Percentiles rank a stretch among this genome's conserved stretches.
phyloP scores from a whole-genome alignment of 805 yeast genomes.

The Suhomyces vadensis region DNA sequence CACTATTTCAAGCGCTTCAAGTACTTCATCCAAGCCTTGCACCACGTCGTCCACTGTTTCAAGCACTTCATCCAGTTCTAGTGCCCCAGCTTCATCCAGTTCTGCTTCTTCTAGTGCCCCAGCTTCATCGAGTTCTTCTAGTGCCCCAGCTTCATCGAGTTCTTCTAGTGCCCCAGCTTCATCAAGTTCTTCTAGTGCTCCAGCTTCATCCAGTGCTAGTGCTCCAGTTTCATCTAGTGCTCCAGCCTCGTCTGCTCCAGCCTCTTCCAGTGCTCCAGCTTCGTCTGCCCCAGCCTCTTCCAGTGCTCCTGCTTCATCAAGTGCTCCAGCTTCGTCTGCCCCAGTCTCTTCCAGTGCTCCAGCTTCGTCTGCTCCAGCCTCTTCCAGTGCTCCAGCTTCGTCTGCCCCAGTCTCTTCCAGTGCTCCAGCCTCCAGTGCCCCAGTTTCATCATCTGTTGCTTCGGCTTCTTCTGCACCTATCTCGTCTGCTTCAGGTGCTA shows the following conservation, averaged over 20 bases:
- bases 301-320: constrained; percentile 1
- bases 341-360: constrained; percentile 4
- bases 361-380: constrained; percentile 1
- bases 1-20: not conserved
- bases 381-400: constrained; percentile 5
- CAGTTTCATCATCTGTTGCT: not conserved
- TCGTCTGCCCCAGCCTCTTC: not conserved
- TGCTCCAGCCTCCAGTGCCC: constrained; percentile 4
- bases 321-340: not conserved
- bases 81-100: not conserved
- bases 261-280: not conserved
- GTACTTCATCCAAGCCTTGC: not conserved
- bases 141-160: not conserved
- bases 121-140: not conserved
- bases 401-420: constrained; percentile 5
- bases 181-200: constrained; percentile 1
- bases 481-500: constrained; percentile 1
- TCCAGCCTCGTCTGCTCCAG: not conserved
- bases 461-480: constrained; percentile 1
- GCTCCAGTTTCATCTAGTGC: not conserved
- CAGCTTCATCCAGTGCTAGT: not conserved
- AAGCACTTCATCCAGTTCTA: not conserved
- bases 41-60: not conserved
- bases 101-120: not conserved
- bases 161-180: constrained; percentile 2